Conservation (phyloP, 1,139 yeast genomes). For the Debaryomyces singareniensis region DNA sequence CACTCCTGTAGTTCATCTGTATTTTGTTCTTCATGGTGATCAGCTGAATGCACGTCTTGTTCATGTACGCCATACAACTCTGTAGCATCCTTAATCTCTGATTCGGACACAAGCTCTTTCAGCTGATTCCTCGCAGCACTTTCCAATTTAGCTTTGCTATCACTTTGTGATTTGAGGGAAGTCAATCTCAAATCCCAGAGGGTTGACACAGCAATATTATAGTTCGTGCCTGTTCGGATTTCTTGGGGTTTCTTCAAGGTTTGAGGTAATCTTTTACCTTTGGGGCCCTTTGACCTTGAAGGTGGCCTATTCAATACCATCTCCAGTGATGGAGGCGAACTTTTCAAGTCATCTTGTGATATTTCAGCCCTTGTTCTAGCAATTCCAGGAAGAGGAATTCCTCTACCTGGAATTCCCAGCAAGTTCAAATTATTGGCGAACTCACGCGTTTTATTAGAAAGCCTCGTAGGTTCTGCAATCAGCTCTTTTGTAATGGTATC, state of each 20-base stretch:
- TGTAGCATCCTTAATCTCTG: too few relatives aligned
- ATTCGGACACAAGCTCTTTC: too few relatives aligned
- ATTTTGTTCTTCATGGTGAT: too few relatives aligned
- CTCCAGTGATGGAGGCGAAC: constrained; percentile 31
- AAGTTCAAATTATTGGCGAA: constrained; percentile 43
- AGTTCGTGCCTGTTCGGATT: constrained; percentile 24
- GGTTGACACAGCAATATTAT: constrained; percentile 24
- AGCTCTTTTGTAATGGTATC: constrained; percentile 4
- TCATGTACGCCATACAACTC: too few relatives aligned
- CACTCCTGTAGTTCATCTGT: background rate
- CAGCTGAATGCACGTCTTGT: too few relatives aligned
- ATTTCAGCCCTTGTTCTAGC: constrained; percentile 12
- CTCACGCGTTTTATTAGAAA: constrained; percentile 30
- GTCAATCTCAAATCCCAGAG: constrained; percentile 28
- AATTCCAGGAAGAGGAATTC: constrained; percentile 63
- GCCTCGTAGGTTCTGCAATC: constrained; percentile 8
- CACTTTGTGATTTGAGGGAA: background rate
- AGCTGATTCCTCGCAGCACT: too few relatives aligned
- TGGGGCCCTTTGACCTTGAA: constrained; percentile 67
- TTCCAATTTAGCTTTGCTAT: too few relatives aligned
- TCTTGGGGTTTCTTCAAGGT: constrained; percentile 42
- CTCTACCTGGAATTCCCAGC: constrained; percentile 51
- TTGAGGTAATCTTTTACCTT: constrained; percentile 70
- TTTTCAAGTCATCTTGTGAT: constrained; percentile 3
- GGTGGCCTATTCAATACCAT: constrained; percentile 3